Evolutionary conservation across 2,329 filamentous ascomycete genomes (phyloP).

Genomic region (Colletotrichum sublineola): DNA sequence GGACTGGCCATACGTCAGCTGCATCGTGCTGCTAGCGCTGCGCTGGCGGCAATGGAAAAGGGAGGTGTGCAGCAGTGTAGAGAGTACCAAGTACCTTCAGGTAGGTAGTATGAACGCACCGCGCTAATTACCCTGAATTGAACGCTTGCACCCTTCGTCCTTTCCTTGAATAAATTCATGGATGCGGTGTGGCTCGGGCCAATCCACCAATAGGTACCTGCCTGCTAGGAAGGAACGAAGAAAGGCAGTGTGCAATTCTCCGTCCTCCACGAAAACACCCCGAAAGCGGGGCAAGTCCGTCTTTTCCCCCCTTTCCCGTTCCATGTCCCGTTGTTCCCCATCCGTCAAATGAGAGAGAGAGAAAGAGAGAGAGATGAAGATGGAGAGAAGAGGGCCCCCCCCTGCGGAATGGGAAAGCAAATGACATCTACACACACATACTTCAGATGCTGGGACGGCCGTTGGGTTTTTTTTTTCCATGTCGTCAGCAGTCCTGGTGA

Average conservation of each 20-base stretch:
- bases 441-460: not conserved
- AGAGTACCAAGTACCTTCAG: too few relatives aligned
- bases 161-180: too few relatives aligned
- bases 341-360: not conserved
- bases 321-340: not conserved
- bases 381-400: too few relatives aligned
- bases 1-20: constrained; percentile 15
- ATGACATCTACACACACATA: too few relatives aligned
- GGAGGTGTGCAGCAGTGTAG: not conserved
- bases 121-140: constrained; percentile 39
- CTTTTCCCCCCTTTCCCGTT: constrained; percentile 4
- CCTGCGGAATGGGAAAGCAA: not conserved
- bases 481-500: constrained; percentile 36
- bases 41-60: not conserved
- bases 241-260: not conserved
- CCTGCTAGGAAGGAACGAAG: too few relatives aligned
- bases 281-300: constrained; percentile 20
- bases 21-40: constrained; percentile 3
- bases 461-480: not conserved
- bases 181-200: not conserved
- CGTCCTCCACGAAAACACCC: not conserved
- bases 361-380: not conserved
- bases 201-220: too few relatives aligned
- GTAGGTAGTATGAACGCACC: not conserved
- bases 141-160: not conserved